Percentiles rank a stretch among this genome's conserved stretches.
These are phyloP conservation scores for Amaranthus palmeri DNA, from an alignment of 148 eudicot genomes.

Conservation along the genomic window DNA sequence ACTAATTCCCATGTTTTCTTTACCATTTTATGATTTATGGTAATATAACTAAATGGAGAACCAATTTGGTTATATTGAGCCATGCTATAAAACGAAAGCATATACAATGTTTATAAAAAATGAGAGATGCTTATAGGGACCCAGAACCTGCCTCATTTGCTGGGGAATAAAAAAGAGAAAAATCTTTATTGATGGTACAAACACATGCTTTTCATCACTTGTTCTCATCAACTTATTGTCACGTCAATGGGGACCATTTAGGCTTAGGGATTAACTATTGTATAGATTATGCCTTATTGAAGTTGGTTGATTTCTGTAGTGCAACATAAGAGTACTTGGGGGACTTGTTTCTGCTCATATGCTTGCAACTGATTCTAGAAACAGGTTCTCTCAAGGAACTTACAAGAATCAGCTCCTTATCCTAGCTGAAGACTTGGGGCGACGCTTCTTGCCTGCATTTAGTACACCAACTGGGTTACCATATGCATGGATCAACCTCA, in stretches of 20 bases:
- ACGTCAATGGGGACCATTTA: not conserved
- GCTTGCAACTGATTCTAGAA: constrained; percentile 99
- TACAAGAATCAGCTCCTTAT: constrained; percentile 73
- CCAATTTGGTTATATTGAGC: too few species aligned
- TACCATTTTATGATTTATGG: not conserved
- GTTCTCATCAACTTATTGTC: not conserved
- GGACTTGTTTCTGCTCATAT: constrained; percentile 99
- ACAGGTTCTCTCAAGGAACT: constrained; percentile 79
- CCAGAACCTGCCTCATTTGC: not conserved
- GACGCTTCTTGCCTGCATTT: constrained; percentile 81
- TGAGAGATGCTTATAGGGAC: not conserved
- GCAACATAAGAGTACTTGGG: constrained; percentile 99
- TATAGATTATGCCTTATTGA: not conserved
- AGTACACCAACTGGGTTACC: constrained; percentile 89
- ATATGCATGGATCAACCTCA: constrained; percentile 97
- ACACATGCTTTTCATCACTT: not conserved
- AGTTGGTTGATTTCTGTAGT: constrained; percentile 62
- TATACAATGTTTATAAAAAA: not conserved
- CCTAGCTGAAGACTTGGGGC: constrained; percentile 87
- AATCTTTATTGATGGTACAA: not conserved
- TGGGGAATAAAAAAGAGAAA: not conserved
- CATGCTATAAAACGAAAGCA: too few species aligned
- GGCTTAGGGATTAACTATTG: not conserved
- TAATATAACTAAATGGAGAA: not conserved
- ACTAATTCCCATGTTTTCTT: not conserved